A percentile compares a stretch with the other conserved stretches of the same genome.
These are phyloP conservation scores for Saussurea involucrata DNA, from an alignment of 129 eudicot genomes.

Conservation along the genomic window DNA sequence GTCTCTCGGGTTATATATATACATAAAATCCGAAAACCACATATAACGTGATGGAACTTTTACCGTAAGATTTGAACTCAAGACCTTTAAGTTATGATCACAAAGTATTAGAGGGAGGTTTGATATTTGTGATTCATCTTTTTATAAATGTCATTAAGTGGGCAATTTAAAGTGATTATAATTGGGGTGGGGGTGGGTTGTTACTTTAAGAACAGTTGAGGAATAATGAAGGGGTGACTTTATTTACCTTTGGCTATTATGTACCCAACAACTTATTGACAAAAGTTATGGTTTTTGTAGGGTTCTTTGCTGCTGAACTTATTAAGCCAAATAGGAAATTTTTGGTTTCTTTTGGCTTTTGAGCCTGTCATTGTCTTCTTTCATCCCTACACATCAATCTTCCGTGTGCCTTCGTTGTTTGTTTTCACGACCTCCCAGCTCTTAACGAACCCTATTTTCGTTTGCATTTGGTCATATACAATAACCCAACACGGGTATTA, in stretches of 20 bases:
- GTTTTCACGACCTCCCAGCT: background rate
- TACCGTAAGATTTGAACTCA: background rate
- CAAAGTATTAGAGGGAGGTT: background rate
- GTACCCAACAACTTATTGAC: constrained; percentile 33
- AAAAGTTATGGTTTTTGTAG: constrained; percentile 30
- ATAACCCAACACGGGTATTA: background rate
- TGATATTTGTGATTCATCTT: constrained; percentile 10
- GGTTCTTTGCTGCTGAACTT: constrained; percentile 31
- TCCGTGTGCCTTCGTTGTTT: background rate
- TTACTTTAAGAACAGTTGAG: constrained; percentile 36
- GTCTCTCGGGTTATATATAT: background rate
- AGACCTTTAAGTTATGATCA: background rate
- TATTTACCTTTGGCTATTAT: constrained; percentile 33
- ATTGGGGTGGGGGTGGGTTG: constrained; percentile 28
- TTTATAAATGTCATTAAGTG: constrained; percentile 22
- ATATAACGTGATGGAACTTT: background rate
- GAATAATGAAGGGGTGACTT: constrained; percentile 38
- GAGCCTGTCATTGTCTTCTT: constrained; percentile 24
- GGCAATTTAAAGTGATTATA: constrained; percentile 28
- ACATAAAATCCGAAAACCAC: too few relatives aligned
- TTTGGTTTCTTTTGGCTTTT: constrained; percentile 25
- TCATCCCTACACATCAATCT: constrained; percentile 16
- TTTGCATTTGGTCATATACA: constrained; percentile 1
- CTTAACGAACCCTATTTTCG: background rate
- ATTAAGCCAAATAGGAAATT: constrained; percentile 21